Evolutionary conservation across 2,329 filamentous ascomycete genomes (phyloP), one percentile per base, ranked within the genome.

Genomic region (Lizonia empirigonia): DNA sequence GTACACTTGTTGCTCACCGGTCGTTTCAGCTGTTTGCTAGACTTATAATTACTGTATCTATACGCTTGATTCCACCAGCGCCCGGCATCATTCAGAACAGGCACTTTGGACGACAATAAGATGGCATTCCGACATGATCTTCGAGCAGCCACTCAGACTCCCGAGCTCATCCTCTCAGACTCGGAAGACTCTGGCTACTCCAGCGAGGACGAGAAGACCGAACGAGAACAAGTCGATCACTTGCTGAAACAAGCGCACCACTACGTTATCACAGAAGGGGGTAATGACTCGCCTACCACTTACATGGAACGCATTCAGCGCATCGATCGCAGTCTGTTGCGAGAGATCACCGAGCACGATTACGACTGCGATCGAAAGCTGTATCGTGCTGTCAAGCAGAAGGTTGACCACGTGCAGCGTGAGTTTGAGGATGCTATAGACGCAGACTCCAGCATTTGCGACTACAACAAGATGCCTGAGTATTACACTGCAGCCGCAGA

Each of bases 171-270:
- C 20, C 19, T 40, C 22, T 58, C 49, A 10, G 53, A 50, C 15
- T 34, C 37, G 1, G 50, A 56, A 34, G 35, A 56, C 1, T 40
- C 39, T 6, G 34, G 44, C n/a, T 30, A 32, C 4, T 52, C 49
- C 7, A 53, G 34, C 23, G 47, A 55, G 12, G 52, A 50, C 12
- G 46, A 50, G 5, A 26, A 41, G 26, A 52, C 39, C 10, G 38
- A 50, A 20, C 47, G 44, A 15, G 36, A 62, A 0, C 16, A 45
- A 37, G 68, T 65, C 35, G 46, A 72, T 35, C 49, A 39, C 12
- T 60, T 60, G 27, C 58, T 72, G 9, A 52, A 48, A 16, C 60
- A 67, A 55, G 66, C 67, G 2, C 62, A 71, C 38, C 55, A 51
- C 19, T 72, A 72, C 47, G 37, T 72, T 29, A 35, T 46, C 15